A percentile compares a stretch with the other conserved stretches of the same genome.
phyloP scores from a whole-genome alignment of 75 land plant species.

The Sequoia sempervirens region DNA sequence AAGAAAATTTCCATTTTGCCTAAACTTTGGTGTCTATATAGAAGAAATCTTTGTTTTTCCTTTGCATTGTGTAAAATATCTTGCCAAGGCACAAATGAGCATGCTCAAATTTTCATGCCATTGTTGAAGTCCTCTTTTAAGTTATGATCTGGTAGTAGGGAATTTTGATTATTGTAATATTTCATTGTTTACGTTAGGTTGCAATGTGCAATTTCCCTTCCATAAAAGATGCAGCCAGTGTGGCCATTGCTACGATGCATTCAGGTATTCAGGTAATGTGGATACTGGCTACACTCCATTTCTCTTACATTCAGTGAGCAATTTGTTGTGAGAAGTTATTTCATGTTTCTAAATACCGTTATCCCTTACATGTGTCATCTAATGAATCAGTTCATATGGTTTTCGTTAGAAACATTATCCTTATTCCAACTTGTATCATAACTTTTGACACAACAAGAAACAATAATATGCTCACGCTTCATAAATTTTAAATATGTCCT shows the following conservation, averaged over 20 bases:
- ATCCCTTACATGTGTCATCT: neutral
- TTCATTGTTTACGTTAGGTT: constrained; percentile 48
- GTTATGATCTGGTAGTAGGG: neutral
- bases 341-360: neutral
- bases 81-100: neutral
- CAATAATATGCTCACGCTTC: neutral
- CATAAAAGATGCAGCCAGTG: constrained; percentile 96
- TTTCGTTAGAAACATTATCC: neutral
- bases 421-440: neutral
- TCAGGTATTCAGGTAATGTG: constrained; percentile 92
- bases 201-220: constrained; percentile 95
- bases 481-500: neutral
- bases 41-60: neutral
- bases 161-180: neutral
- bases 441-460: neutral
- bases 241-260: constrained; percentile 95
- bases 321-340: neutral
- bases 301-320: neutral
- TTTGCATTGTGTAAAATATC: neutral
- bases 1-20: neutral
- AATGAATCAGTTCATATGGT: neutral
- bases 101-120: neutral
- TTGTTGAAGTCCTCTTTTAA: neutral
- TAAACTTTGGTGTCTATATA: neutral
- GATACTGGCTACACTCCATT: neutral